A percentile compares a stretch with the other conserved stretches of the same genome.
Conservation (phyloP, 768 basidiomycete genomes). For the Lactarius vividus region DNA sequence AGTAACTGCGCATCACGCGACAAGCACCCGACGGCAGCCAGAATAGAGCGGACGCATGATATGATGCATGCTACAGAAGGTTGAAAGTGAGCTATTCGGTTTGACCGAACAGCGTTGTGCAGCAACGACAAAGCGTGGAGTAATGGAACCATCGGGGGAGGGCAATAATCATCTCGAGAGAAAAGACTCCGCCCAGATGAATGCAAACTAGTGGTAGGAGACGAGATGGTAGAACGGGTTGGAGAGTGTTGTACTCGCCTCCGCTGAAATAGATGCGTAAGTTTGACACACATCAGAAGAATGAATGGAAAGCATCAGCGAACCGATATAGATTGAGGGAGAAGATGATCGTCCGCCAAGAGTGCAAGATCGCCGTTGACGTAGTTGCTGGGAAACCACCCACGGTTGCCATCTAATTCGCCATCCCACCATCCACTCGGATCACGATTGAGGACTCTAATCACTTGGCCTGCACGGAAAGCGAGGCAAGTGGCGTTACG, state of each 20-base stretch:
- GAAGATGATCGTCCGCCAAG: conserved; percentile 56
- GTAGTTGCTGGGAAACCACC: conserved; percentile 99
- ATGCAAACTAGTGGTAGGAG: conserved; percentile 13
- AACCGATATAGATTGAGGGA: conserved; percentile 41
- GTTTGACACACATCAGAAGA: neutral
- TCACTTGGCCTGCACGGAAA: conserved; percentile 88
- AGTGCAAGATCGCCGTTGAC: conserved; percentile 65
- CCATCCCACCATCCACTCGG: conserved; percentile 98
- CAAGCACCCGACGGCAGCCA: conserved; percentile 80
- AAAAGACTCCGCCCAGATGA: conserved; percentile 22
- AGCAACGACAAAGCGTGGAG: conserved; percentile 83
- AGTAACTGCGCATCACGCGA: conserved; percentile 77
- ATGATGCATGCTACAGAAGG: conserved; percentile 94
- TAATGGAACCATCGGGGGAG: conserved; percentile 78
- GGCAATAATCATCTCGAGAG: conserved; percentile 47
- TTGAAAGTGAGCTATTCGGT: conserved; percentile 80
- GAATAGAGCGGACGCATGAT: conserved; percentile 84
- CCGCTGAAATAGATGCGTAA: conserved; percentile 14
- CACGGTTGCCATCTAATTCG: conserved; percentile 80
- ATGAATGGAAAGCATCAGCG: conserved; percentile 31
- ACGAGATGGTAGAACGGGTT: conserved; percentile 13
- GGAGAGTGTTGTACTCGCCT: conserved; percentile 33
- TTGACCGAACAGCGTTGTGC: conserved; percentile 78
- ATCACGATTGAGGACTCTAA: conserved; percentile 87
- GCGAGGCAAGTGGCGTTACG: conserved; percentile 77